Evolutionary conservation across 176 grass and related monocot species (phyloP), one percentile per base, ranked within the genome.

Genomic region (Triticum timopheevii): DNA sequence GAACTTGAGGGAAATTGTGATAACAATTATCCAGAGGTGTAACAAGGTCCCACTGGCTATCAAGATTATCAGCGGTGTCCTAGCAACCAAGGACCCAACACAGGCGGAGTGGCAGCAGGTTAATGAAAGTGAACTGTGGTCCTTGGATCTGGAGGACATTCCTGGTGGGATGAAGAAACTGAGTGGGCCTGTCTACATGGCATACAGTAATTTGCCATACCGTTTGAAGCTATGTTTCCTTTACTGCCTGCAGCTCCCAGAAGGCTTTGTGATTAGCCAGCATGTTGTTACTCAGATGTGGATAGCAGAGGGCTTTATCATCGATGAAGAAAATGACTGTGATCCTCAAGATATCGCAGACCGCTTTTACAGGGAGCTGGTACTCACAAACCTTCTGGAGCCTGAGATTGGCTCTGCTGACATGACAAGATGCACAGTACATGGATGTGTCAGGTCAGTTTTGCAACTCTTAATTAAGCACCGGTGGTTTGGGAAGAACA

Each of bases 171-270:
- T 64, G 70, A 65, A 88, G 35, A 27, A 88, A 42, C 59, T 89
- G 58, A 85, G 16, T 7, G 50, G 83, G 54, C 54, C 87, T 59
- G 72, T 92, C 36, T 83, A 79, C 47, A n/a, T 92, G 33, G 68
- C 73, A n/a, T 92, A 92, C 73, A 16, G 73, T 17, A 85, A 82
- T 31, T 42, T 92, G 22, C 83, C 86, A 52, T 30, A 27, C 34
- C 28, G 86, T 66, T 35, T 89, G 87, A 92, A 80, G 34, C 34
- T 82, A 56, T 92, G 90, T 45, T 74, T 92, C 22, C 27, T 74
- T 22, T 92, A 88, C 45, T 92, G 76, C 33, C 85, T 81, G 19
- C 82, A 86, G 49, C 77, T 89, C 77, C 87, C 87, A 25, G 56
- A 84, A 81, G 79, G 38, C 36, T 50, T 79, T 71, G 49, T 73